Evolutionary conservation across 371 early-diverging fungal genomes (phyloP).

Genomic region (Actinomortierella ambigua): DNA sequence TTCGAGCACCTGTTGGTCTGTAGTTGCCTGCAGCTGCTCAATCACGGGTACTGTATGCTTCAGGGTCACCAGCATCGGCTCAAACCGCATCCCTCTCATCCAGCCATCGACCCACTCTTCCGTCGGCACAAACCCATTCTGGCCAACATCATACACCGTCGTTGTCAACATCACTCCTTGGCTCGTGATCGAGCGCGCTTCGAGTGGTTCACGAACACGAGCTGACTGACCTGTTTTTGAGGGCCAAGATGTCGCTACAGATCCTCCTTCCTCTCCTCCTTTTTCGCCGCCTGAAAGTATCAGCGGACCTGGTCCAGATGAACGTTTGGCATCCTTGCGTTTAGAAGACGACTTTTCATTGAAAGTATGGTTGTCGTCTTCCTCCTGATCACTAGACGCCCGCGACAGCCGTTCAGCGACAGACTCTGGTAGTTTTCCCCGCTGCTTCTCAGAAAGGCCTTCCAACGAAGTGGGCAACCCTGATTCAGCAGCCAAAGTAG

Average conservation of each 20-base stretch:
- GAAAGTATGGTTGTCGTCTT: not conserved
- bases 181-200: too few relatives aligned
- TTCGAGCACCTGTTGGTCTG: slow-evolving; percentile 30
- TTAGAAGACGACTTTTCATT: not conserved
- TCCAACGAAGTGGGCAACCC: not conserved
- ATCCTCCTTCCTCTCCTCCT: too few relatives aligned
- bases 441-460: slow-evolving; percentile 64
- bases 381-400: not conserved
- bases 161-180: not conserved
- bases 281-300: too few relatives aligned
- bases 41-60: slow-evolving; percentile 67
- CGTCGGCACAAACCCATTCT: slow-evolving; percentile 56
- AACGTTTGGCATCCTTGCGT: too few relatives aligned
- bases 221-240: too few relatives aligned
- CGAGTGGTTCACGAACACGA: not conserved
- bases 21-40: slow-evolving; percentile 53
- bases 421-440: slow-evolving; percentile 56
- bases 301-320: too few relatives aligned
- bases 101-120: slow-evolving; percentile 55
- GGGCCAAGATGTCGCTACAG: too few relatives aligned
- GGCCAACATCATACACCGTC: slow-evolving; percentile 21
- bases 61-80: slow-evolving; percentile 61
- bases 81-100: slow-evolving; percentile 59
- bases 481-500: not conserved
- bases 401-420: slow-evolving; percentile 5